Conservation (phyloP, 2,329 filamentous ascomycete species). For the Exophiala phaeomuriformis region DNA sequence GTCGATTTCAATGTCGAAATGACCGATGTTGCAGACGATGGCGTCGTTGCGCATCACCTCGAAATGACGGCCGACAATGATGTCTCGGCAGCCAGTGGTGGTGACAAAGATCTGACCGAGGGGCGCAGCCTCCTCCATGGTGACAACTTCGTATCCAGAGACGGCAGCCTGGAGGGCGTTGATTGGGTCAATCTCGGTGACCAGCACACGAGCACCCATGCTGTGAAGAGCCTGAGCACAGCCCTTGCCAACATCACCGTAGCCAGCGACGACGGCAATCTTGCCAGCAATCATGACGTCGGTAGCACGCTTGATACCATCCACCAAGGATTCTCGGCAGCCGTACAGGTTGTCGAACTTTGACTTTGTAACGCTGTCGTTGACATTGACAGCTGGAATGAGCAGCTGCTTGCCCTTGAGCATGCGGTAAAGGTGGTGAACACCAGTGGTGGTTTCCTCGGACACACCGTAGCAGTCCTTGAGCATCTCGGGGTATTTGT, state of each 20-base stretch:
- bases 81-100: conserved; percentile 98
- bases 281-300: conserved; percentile 99
- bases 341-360: conserved; percentile 99
- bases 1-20: conserved; percentile 99
- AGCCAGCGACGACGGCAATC: conserved; percentile 94
- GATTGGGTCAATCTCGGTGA: conserved; percentile 98
- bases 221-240: conserved; percentile 91
- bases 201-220: conserved; percentile 94
- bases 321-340: conserved; percentile 96
- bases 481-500: conserved; percentile 97
- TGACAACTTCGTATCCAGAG: conserved; percentile 91
- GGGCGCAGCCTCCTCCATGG: conserved; percentile 92
- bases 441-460: conserved; percentile 98
- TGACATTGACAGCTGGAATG: conserved; percentile 96
- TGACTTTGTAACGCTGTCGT: conserved; percentile 99
- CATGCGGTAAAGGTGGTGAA: conserved; percentile 99
- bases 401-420: conserved; percentile 84
- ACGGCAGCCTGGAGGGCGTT: conserved; percentile 98
- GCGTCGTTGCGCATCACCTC: conserved; percentile 93
- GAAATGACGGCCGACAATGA: conserved; percentile 86
- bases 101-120: conserved; percentile 97
- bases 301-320: conserved; percentile 99
- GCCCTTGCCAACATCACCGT: conserved; percentile 98
- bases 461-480: conserved; percentile 97
- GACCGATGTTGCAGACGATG: conserved; percentile 99